Conservation (phyloP, 208 protist genomes). For the Acanthamoeba castellanii region DNA sequence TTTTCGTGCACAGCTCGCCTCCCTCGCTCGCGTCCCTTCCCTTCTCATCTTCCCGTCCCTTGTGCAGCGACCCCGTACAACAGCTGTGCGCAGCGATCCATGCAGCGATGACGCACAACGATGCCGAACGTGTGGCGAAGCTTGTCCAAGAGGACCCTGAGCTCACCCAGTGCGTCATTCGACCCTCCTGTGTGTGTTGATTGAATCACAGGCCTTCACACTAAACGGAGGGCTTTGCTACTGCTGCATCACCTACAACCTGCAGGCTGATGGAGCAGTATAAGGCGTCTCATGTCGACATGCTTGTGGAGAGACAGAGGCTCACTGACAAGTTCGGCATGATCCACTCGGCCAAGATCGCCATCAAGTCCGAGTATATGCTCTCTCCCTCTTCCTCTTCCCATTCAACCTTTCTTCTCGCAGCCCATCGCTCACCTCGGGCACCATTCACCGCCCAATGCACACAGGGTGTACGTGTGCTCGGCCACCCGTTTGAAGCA, state of each 20-base stretch:
- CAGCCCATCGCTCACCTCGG: neutral
- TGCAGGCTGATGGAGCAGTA: neutral
- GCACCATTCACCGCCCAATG: neutral
- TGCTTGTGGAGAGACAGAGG: neutral
- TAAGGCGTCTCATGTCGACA: neutral
- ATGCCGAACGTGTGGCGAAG: neutral
- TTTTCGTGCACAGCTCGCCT: no score
- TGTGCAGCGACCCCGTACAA: neutral
- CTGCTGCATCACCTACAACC: no score
- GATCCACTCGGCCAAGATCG: constrained; percentile 28
- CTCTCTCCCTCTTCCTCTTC: neutral
- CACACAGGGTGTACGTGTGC: neutral
- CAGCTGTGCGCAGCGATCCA: neutral
- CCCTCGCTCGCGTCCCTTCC: no score
- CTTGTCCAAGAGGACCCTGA: neutral
- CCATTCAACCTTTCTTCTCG: neutral
- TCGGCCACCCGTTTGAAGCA: constrained; percentile 29
- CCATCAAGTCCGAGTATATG: constrained; percentile 38
- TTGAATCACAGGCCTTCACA: no score
- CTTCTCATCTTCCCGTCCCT: neutral
- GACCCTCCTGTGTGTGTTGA: neutral
- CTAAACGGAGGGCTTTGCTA: no score
- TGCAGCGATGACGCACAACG: neutral
- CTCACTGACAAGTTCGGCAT: constrained; percentile 12
- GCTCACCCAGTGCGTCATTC: neutral